Conservation (phyloP, 768 basidiomycete species). For the Fibroporia radiculosa region DNA sequence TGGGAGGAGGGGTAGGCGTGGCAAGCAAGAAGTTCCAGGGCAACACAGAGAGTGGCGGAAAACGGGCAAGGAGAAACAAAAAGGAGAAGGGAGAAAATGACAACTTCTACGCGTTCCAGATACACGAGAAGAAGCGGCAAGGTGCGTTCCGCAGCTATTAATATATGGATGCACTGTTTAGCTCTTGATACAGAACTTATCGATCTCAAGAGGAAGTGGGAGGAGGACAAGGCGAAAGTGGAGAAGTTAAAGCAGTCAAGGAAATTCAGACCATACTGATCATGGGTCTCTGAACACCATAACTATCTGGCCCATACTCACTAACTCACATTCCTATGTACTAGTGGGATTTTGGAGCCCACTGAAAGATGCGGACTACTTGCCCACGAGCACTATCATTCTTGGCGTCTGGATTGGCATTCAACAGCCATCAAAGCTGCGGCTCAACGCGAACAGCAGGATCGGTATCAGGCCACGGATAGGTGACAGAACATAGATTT, state of each 20-base stretch:
- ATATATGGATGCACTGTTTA: slow-evolving; percentile 14
- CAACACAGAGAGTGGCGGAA: slow-evolving; percentile 21
- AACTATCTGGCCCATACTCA: neutral
- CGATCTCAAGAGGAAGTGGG: slow-evolving; percentile 70
- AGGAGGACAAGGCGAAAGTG: slow-evolving; percentile 81
- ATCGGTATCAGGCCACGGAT: no score
- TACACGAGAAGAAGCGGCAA: slow-evolving; percentile 80
- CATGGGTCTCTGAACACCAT: neutral
- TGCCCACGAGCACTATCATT: no score
- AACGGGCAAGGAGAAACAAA: slow-evolving; percentile 44
- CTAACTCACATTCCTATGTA: neutral
- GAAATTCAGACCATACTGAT: slow-evolving; percentile 83
- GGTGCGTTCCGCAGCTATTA: slow-evolving; percentile 36
- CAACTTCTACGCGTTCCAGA: slow-evolving; percentile 86
- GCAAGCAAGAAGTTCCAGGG: slow-evolving; percentile 50
- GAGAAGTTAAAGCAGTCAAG: slow-evolving; percentile 72
- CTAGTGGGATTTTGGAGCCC: no score
- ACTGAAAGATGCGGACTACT: no score
- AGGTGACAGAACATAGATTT: no score
- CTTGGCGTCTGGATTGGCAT: no score
- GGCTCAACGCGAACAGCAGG: no score
- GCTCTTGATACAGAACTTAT: slow-evolving; percentile 35
- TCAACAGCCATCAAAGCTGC: no score
- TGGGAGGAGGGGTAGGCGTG: slow-evolving; percentile 71
- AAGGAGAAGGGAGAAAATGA: slow-evolving; percentile 57